Percentiles rank a stretch among this genome's conserved stretches.
Conservation (phyloP, 768 basidiomycete genomes). For the Leccinum arenicola region DNA sequence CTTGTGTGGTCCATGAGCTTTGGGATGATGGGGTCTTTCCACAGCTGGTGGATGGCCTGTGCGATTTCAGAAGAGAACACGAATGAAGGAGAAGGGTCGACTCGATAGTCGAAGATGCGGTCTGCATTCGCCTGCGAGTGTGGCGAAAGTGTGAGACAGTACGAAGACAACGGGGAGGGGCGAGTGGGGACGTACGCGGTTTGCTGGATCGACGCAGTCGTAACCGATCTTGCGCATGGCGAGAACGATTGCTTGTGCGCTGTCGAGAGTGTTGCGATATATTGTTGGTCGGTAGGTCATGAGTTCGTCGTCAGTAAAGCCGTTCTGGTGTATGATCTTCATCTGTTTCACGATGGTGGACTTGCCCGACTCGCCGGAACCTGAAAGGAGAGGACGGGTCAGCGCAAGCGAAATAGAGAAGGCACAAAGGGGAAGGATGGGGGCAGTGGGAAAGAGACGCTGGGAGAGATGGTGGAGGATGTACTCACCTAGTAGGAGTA, state of each 20-base stretch:
- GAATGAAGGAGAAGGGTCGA: constrained; percentile 40
- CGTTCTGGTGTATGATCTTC: constrained; percentile 96
- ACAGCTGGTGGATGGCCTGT: constrained; percentile 62
- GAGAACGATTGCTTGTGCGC: constrained; percentile 78
- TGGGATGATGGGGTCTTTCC: constrained; percentile 63
- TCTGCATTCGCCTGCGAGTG: constrained; percentile 47
- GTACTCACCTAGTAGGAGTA: constrained; percentile 79
- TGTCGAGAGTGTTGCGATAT: constrained; percentile 85
- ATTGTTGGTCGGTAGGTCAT: constrained; percentile 74
- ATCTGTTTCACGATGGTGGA: constrained; percentile 97
- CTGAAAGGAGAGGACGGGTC: constrained; percentile 37
- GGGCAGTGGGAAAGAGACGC: constrained; percentile 10
- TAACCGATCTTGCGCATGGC: constrained; percentile 86
- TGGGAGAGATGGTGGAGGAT: neutral
- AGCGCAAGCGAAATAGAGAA: neutral
- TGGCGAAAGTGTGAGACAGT: constrained; percentile 12
- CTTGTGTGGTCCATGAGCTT: constrained; percentile 54
- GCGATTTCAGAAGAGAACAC: constrained; percentile 63
- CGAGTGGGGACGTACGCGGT: constrained; percentile 39
- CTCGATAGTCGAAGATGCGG: constrained; percentile 57
- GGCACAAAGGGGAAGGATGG: neutral
- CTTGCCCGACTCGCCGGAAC: constrained; percentile 94
- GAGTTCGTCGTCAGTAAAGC: constrained; percentile 78
- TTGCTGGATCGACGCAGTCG: constrained; percentile 66
- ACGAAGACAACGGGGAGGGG: rapidly evolving